Base-by-base conservation (phyloP, 1,284 basidiomycete genomes). In the Apiotrichum gracile region DNA sequence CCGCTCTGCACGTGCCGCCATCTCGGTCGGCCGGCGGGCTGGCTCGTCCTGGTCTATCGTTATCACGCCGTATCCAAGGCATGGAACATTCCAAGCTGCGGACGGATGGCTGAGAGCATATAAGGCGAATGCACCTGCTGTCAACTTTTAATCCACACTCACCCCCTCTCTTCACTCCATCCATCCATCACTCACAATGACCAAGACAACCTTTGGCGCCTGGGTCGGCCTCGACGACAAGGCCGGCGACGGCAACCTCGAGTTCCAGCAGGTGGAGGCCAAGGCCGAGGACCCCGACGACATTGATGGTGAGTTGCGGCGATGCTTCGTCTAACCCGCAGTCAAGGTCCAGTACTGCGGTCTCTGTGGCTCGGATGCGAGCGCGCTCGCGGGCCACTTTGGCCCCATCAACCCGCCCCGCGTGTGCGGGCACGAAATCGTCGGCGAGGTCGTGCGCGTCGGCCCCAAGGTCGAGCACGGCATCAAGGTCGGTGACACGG, bases 401-500 rank as follows among this genome's bases (percentile, higher is more conserved):
- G 46, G 46, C 24, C 43, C 41, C 6, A 14, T 47, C 33, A 21
- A 35, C 26, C 10, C 29, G 1, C 19, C 34, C 4, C 19, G 26
- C 4, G 53, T 67, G 10, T 60, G 60, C 27, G 66, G 66, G 3
- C 65, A 66, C 47, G 65, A 68, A 46, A 63, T 65, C 19, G 55
- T 68, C 33, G 69, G 69, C 33, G 34, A 49, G n/a, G 67, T 67
- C 5, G 49, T 60, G 16, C 45, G 49, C 16, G 64, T 58, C 16
- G 69, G 69, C 6, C 49, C 58, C 12, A 49, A 64, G n/a, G 58
- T 59, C 17, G 46, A 52, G 34, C 42, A 57, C 44, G 46, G 50
- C 3, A 35, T 63, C 57, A 66, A 68, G 49, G 64, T 65, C 25
- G 79, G 79, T 43, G 76, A 79, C 58, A 60, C 75, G 5, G 78